Base-by-base conservation (phyloP, 768 basidiomycete species). In the Macrolepiota fuliginosa region DNA sequence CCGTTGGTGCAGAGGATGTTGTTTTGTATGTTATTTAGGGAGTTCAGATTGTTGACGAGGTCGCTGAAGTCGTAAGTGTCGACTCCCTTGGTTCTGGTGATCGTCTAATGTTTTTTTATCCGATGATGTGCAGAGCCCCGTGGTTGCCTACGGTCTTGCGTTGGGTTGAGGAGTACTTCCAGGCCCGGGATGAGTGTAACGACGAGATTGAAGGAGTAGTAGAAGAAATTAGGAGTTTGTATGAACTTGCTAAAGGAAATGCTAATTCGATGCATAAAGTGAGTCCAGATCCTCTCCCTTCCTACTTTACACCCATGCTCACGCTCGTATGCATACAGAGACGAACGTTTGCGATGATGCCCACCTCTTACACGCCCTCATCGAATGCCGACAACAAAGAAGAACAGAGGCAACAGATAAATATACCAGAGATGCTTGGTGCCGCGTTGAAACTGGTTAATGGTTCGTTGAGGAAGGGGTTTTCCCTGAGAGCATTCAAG, bases 21-120 rank as follows among this genome's bases (percentile, higher is more conserved):
- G 24, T 79, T 89, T 56, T 82, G 80, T 59, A 76, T 83, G 19
- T 71, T 93, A 5, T 83, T 92, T 54, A 77, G 83, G 1, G 86
- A 90, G 67, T 81, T 90, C 37, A 76, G 91, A 55, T 72, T 89
- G 4, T 66, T 88, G 5, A 86, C 84, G 1, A 79, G 83, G 53
- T 89, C 89, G 0, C 69, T 87, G 27, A 90, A 87, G 71, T 70
- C 79, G 89, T 90, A 71, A 46, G 85, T 70, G 27, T n/a, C n/a
- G 17, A 4, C 47, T 49, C 19, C 15, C 37, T 29, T 39, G 7
- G 17, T 13, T 29, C 52, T 11, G 7, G 17, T 4, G 12, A 35
- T 56, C 24, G 9, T 29, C 12, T 25, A 5, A 46, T 15, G 11
- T 32, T n/a, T n/a, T n/a, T n/a, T n/a, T n/a, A n/a, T n/a, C n/a